A percentile compares a stretch with the other conserved stretches of the same genome.
phyloP scores from a whole-genome alignment of 495 filamentous ascomycete species.

The Wilcoxina mikolae region DNA sequence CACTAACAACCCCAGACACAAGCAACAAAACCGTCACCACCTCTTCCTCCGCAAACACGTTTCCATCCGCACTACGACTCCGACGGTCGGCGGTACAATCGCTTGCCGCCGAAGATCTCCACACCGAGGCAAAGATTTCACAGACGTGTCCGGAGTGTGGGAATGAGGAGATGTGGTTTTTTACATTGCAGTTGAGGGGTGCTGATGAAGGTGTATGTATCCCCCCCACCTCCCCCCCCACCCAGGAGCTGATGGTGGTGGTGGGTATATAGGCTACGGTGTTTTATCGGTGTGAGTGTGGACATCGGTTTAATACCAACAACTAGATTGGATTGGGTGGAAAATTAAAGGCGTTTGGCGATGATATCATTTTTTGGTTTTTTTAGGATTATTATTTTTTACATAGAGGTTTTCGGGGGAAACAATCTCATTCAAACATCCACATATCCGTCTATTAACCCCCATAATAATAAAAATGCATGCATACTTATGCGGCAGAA shows the following conservation, averaged over 20 bases:
- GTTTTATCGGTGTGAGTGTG: slow-evolving; percentile 29
- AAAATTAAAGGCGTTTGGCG: slow-evolving; percentile 1
- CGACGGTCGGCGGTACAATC: slow-evolving; percentile 77
- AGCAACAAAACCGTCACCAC: slow-evolving; percentile 65
- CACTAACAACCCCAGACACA: slow-evolving; percentile 44
- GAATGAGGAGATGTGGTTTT: slow-evolving; percentile 67
- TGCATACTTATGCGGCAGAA: too few relatives aligned
- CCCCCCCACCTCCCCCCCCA: not conserved
- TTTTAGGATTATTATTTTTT: slow-evolving; percentile 1
- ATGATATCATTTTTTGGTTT: too few relatives aligned
- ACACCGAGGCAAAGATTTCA: slow-evolving; percentile 56
- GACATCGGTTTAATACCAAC: slow-evolving; percentile 28
- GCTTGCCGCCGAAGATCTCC: slow-evolving; percentile 59
- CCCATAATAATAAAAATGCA: too few relatives aligned
- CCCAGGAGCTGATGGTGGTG: not conserved
- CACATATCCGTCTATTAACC: too few relatives aligned
- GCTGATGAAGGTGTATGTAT: slow-evolving; percentile 64
- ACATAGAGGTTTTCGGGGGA: not conserved
- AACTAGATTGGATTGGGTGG: slow-evolving; percentile 13
- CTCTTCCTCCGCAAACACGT: slow-evolving; percentile 65
- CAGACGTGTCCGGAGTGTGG: slow-evolving; percentile 67
- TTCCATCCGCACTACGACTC: slow-evolving; percentile 71
- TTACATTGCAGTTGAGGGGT: slow-evolving; percentile 70
- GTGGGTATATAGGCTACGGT: slow-evolving; percentile 18
- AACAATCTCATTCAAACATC: too few relatives aligned